A percentile compares a stretch with the other conserved stretches of the same genome.
Conservation (phyloP, 2,329 filamentous ascomycete genomes). For the Clarireedia sp. region DNA sequence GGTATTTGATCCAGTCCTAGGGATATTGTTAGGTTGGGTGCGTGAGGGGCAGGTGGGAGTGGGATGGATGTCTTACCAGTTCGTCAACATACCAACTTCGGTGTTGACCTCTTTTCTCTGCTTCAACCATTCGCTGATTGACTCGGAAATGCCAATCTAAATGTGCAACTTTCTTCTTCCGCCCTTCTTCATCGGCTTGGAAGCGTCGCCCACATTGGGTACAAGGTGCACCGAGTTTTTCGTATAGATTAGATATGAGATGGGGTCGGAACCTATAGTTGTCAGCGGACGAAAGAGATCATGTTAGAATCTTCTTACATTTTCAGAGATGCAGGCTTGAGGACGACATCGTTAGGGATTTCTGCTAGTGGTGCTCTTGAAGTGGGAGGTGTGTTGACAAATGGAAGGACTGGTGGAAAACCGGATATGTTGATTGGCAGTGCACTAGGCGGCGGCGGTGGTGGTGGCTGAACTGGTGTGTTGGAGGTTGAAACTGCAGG, state of each 20-base stretch:
- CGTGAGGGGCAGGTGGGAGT: too few species aligned
- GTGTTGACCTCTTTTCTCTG: slow-evolving; percentile 77
- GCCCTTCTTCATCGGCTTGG: slow-evolving; percentile 65
- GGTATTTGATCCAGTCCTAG: slow-evolving; percentile 84
- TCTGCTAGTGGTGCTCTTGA: slow-evolving; percentile 21
- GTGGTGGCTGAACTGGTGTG: slow-evolving; percentile 30
- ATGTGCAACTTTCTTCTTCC: slow-evolving; percentile 79
- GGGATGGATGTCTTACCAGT: slow-evolving; percentile 46
- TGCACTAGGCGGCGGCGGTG: slow-evolving; percentile 35
- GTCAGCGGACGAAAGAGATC: slow-evolving; percentile 12
- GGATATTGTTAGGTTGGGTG: slow-evolving; percentile 13
- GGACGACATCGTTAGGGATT: slow-evolving; percentile 42
- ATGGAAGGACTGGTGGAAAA: slow-evolving; percentile 29
- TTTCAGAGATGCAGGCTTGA: slow-evolving; percentile 64
- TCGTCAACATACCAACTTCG: slow-evolving; percentile 94
- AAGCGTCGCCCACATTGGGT: slow-evolving; percentile 89
- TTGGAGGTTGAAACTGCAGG: slow-evolving; percentile 37
- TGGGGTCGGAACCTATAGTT: slow-evolving; percentile 59
- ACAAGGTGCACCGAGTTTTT: slow-evolving; percentile 77
- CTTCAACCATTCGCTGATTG: slow-evolving; percentile 80
- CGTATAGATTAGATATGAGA: slow-evolving; percentile 67
- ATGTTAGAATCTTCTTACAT: slow-evolving; percentile 45
- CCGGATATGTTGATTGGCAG: slow-evolving; percentile 29
- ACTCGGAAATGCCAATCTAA: slow-evolving; percentile 98
- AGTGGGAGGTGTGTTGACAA: slow-evolving; percentile 18